Percentiles rank a stretch among this genome's conserved stretches.
phyloP scores from a whole-genome alignment of 2,329 filamentous ascomycete species.

The Hypoxylon sp. region DNA sequence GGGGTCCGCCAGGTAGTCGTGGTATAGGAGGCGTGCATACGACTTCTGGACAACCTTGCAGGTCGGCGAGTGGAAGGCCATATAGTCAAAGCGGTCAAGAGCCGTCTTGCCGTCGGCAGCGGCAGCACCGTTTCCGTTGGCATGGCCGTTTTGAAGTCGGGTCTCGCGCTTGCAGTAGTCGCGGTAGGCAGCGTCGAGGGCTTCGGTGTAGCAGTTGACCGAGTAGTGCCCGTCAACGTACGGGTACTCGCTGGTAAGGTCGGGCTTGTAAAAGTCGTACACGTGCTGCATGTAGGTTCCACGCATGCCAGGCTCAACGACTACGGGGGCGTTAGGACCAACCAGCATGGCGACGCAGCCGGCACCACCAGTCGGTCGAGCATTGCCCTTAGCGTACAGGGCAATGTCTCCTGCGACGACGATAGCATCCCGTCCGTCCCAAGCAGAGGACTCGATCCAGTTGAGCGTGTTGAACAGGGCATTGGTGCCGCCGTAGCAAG shows the following conservation, averaged over 20 bases:
- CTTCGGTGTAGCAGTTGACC: slow-evolving; percentile 80
- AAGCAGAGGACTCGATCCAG: slow-evolving; percentile 87
- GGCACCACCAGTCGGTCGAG: slow-evolving; percentile 81
- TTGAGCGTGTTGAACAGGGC: slow-evolving; percentile 84
- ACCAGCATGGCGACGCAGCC: slow-evolving; percentile 81
- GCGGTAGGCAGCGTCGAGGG: slow-evolving; percentile 81
- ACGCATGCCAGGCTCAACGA: slow-evolving; percentile 79
- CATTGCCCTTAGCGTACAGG: slow-evolving; percentile 83
- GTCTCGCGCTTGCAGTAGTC: slow-evolving; percentile 80
- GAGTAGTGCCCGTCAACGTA: slow-evolving; percentile 87
- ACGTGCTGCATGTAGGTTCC: slow-evolving; percentile 83
- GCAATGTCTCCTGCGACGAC: slow-evolving; percentile 85
- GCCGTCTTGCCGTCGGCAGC: slow-evolving; percentile 61
- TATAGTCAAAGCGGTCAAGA: slow-evolving; percentile 83
- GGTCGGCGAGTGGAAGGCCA: slow-evolving; percentile 83
- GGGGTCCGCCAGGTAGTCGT: slow-evolving; percentile 80
- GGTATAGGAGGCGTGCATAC: slow-evolving; percentile 83
- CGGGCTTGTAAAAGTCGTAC: slow-evolving; percentile 92
- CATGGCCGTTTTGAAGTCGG: slow-evolving; percentile 60
- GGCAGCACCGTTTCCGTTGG: slow-evolving; percentile 55
- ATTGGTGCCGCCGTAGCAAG: slow-evolving; percentile 87
- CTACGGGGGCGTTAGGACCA: slow-evolving; percentile 79
- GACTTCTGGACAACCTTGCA: slow-evolving; percentile 90
- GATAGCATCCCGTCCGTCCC: slow-evolving; percentile 84
- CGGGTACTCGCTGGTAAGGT: slow-evolving; percentile 86